Base-by-base conservation (phyloP, 371 early-diverging fungal genomes). In the Apophysomyces sp. region DNA sequence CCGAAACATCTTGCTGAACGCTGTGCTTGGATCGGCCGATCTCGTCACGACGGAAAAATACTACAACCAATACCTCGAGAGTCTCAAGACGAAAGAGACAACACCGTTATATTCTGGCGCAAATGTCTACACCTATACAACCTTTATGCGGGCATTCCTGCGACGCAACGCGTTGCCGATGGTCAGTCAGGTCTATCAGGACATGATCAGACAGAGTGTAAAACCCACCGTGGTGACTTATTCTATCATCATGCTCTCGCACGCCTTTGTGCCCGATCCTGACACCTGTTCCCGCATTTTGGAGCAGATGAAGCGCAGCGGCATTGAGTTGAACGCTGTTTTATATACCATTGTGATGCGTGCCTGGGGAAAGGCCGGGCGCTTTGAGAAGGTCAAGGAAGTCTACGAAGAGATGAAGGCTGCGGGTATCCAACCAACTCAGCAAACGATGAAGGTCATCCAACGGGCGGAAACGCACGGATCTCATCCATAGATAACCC, bases 81-180 rank as follows among this genome's bases (percentile, higher is more conserved):
- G 13, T 4, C 34, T 74, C 4, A 49, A 57, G 53, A 16, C 36
- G 57, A 9, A 52, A 41, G 18, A 61, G 13, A 16, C 52, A 18
- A 34, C 59, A 4, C 21, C 57, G 1, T 52, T 71, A 7, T 71
- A 69, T 32, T 16, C 68, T 2, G 68, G 67, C 30, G 60, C 77
- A 11, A 71, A 66, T 49, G 77, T 76, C 8, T 74, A 67, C 58
- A 74, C 74, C 8, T 81, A 71, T 56, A 81, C 78, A 11, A 62
- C 66, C 2, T 81, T 81, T 58, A 81, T 81, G 81, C 74, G 81
- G 27, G 76, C 81, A 8, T 81, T 78, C 37, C 57, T 81, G 36
- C 78, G 78, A 8, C 73, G 67, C 12, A 58, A 73, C 51, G 70
- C 65, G 26, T 44, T 74, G 3, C 52, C 58, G 7, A 76, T 76